Conservation (phyloP, 202 grass and related monocot species). For the Brachypodium distachyon region DNA sequence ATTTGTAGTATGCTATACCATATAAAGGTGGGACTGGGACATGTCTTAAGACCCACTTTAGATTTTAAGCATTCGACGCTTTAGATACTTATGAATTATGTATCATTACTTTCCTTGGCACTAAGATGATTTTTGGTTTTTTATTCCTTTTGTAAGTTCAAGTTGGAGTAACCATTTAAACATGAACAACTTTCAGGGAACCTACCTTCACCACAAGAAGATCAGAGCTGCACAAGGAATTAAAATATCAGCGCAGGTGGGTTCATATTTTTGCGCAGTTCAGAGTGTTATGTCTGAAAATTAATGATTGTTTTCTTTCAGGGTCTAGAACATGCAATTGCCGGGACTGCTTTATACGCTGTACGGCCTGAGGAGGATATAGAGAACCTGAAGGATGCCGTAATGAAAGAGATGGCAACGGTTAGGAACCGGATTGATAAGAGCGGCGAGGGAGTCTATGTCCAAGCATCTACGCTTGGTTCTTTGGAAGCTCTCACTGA, state of each 20-base stretch:
- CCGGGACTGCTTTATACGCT: conserved; percentile 65
- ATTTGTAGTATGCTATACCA: too few species aligned
- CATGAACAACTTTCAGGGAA: conserved; percentile 25
- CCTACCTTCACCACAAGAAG: conserved; percentile 62
- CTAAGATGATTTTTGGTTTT: background rate
- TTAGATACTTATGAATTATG: background rate
- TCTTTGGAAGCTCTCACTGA: conserved; percentile 91
- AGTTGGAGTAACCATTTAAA: conserved; percentile 6
- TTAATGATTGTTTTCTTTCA: conserved; percentile 21
- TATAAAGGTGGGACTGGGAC: too few species aligned
- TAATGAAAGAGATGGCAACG: conserved; percentile 84
- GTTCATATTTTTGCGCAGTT: background rate
- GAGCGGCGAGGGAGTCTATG: conserved; percentile 90
- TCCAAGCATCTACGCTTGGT: conserved; percentile 88
- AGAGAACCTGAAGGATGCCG: conserved; percentile 59
- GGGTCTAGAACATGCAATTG: conserved; percentile 81
- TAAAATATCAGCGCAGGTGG: conserved; percentile 90
- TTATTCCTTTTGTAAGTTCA: background rate
- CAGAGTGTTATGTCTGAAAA: background rate
- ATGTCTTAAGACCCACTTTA: too few species aligned
- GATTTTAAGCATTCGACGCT: too few species aligned
- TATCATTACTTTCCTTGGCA: background rate
- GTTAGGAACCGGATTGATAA: conserved; percentile 83
- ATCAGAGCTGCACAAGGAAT: conserved; percentile 73
- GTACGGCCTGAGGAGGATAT: conserved; percentile 49